Percentiles rank a stretch among this genome's conserved stretches.
Conservation (phyloP, 441 rosid species). For the Euphorbia celastroides region DNA sequence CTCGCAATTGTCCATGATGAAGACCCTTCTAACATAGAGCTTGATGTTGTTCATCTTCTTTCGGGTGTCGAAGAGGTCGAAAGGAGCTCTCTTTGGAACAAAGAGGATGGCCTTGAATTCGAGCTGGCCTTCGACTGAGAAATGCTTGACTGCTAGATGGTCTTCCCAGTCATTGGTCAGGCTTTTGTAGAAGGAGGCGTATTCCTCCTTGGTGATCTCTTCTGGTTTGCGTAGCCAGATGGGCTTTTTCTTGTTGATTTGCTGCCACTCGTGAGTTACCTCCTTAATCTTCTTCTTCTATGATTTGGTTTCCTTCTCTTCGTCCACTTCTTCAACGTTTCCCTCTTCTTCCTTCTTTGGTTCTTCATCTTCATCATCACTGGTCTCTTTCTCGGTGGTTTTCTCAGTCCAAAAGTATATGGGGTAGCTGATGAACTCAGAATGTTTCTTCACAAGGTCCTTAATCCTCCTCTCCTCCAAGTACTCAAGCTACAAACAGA, state of each 20-base stretch:
- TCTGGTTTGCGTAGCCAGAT: conserved; percentile 89
- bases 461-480: conserved; percentile 84
- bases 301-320: conserved; percentile 62
- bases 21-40: conserved; percentile 81
- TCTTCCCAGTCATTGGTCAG: conserved; percentile 93
- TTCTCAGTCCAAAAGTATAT: conserved; percentile 86
- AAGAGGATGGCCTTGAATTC: conserved; percentile 83
- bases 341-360: conserved; percentile 65
- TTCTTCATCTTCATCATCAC: conserved; percentile 78
- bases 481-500: conserved; percentile 49
- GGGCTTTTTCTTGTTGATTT: conserved; percentile 82
- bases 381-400: conserved; percentile 83
- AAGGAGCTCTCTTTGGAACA: conserved; percentile 68
- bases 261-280: conserved; percentile 78
- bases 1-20: conserved; percentile 94
- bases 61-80: conserved; percentile 77
- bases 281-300: conserved; percentile 93
- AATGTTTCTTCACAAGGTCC: conserved; percentile 89
- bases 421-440: conserved; percentile 89
- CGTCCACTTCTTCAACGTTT: conserved; percentile 68
- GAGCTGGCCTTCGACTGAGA: conserved; percentile 91
- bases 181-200: conserved; percentile 90
- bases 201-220: conserved; percentile 83
- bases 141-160: conserved; percentile 81
- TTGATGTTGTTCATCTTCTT: conserved; percentile 90